phyloP scores from a whole-genome alignment of 2,329 filamentous ascomycete species.

The Gaeumannomyces tritici region DNA sequence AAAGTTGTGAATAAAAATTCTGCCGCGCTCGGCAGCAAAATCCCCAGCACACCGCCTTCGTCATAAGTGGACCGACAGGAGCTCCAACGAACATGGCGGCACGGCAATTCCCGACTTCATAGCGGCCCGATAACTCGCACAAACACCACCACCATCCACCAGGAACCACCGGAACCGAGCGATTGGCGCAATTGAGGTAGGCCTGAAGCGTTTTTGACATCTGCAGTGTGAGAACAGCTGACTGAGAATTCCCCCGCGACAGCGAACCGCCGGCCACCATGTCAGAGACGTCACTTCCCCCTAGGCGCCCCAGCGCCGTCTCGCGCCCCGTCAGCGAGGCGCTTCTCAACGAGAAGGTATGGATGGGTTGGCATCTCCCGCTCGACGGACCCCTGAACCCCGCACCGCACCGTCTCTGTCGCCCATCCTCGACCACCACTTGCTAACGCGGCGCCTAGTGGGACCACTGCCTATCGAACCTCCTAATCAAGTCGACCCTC shows the following conservation, averaged over 20 bases:
- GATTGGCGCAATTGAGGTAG: not conserved
- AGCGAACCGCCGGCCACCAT: slow-evolving; percentile 25
- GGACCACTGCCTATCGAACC: slow-evolving; percentile 96
- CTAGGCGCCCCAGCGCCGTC: slow-evolving; percentile 53
- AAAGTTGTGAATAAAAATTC: not conserved
- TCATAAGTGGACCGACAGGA: not conserved
- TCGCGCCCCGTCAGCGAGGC: slow-evolving; percentile 92
- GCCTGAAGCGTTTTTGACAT: not conserved
- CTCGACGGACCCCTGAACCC: not conserved
- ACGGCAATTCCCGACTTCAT: not conserved
- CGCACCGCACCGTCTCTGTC: not conserved
- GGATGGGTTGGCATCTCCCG: slow-evolving; percentile 5
- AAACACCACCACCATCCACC: not conserved
- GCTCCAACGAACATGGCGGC: not conserved
- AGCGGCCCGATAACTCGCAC: not conserved
- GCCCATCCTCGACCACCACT: not conserved
- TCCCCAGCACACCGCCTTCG: not conserved
- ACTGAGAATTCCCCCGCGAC: not conserved
- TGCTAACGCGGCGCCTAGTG: slow-evolving; percentile 48
- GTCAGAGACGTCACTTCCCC: slow-evolving; percentile 43
- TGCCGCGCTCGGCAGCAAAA: not conserved
- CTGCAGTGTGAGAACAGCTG: not conserved
- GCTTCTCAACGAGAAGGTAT: slow-evolving; percentile 97
- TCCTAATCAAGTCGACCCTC: slow-evolving; percentile 92
- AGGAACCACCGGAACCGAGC: not conserved